Percentiles rank a stretch among this genome's conserved stretches.
Conservation (phyloP, 2,329 filamentous ascomycete species). For the Colletotrichum cereale region DNA sequence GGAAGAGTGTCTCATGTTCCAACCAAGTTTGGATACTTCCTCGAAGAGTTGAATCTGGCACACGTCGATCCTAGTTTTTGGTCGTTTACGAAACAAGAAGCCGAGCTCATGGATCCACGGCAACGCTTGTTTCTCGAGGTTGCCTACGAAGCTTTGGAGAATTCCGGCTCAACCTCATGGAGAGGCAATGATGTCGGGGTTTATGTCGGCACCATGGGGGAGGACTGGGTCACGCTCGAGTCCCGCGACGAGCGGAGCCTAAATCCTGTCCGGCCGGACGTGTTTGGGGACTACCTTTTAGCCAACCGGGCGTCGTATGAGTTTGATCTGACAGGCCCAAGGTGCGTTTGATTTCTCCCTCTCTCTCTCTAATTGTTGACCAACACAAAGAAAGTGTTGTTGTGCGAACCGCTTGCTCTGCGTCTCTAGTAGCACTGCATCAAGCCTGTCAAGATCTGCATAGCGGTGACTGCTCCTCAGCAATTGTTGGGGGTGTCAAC, state of each 20-base stretch:
- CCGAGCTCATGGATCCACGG: constrained; percentile 40
- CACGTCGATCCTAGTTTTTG: constrained; percentile 51
- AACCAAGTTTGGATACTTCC: constrained; percentile 46
- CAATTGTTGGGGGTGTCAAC: constrained; percentile 53
- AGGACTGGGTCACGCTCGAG: constrained; percentile 45
- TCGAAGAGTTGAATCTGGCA: constrained; percentile 45
- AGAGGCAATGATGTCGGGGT: constrained; percentile 46
- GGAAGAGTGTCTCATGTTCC: constrained; percentile 29
- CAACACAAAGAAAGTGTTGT: constrained; percentile 41
- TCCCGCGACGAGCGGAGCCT: constrained; percentile 41
- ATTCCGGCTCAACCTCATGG: constrained; percentile 44
- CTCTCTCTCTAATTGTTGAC: neutral
- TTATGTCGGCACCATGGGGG: constrained; percentile 48
- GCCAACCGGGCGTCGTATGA: constrained; percentile 52
- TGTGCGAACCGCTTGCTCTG: constrained; percentile 57
- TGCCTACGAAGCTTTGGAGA: constrained; percentile 38
- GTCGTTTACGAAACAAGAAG: constrained; percentile 46
- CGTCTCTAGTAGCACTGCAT: constrained; percentile 52
- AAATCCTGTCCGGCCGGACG: constrained; percentile 43
- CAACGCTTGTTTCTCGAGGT: constrained; percentile 40
- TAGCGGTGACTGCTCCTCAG: constrained; percentile 45
- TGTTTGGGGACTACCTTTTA: constrained; percentile 45
- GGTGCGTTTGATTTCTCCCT: constrained; percentile 40
- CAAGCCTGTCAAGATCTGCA: constrained; percentile 51
- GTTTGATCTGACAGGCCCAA: constrained; percentile 50